phyloP scores from a whole-genome alignment of 768 basidiomycete species.

The Leccinellum luteum region DNA sequence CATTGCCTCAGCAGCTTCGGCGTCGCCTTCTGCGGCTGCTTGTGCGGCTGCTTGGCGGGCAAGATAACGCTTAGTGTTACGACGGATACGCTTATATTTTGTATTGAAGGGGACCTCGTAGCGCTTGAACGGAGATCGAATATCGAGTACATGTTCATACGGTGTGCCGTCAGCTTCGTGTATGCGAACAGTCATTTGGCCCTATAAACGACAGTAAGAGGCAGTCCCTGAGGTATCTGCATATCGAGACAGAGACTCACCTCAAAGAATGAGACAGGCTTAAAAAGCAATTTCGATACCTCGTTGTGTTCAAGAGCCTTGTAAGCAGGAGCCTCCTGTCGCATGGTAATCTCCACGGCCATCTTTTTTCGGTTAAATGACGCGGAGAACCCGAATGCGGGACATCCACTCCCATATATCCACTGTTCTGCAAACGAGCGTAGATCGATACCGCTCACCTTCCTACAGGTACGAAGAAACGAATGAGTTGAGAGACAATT shows the following conservation, averaged over 20 bases:
- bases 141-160: conserved; percentile 96
- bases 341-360: conserved; percentile 94
- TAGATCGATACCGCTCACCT: conserved; percentile 89
- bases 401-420: conserved; percentile 98
- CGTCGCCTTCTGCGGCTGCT: conserved; percentile 89
- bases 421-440: conserved; percentile 96
- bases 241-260: conserved; percentile 37
- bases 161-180: conserved; percentile 99
- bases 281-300: conserved; percentile 62
- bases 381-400: conserved; percentile 84
- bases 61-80: conserved; percentile 94
- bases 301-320: conserved; percentile 64
- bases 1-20: conserved; percentile 90
- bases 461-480: conserved; percentile 89
- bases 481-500: conserved; percentile 86
- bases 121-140: conserved; percentile 82
- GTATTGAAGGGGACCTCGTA: conserved; percentile 99
- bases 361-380: conserved; percentile 97
- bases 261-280: conserved; percentile 89
- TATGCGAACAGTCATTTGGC: conserved; percentile 97
- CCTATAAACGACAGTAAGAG: conserved; percentile 43
- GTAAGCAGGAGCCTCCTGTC: conserved; percentile 81
- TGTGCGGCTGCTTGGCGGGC: conserved; percentile 91
- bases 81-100: conserved; percentile 93
- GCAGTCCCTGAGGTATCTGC: neutral